These are phyloP conservation scores for Bocquillonia castaneifolia DNA, from an alignment of 441 rosid genomes.

Conservation along the genomic window DNA sequence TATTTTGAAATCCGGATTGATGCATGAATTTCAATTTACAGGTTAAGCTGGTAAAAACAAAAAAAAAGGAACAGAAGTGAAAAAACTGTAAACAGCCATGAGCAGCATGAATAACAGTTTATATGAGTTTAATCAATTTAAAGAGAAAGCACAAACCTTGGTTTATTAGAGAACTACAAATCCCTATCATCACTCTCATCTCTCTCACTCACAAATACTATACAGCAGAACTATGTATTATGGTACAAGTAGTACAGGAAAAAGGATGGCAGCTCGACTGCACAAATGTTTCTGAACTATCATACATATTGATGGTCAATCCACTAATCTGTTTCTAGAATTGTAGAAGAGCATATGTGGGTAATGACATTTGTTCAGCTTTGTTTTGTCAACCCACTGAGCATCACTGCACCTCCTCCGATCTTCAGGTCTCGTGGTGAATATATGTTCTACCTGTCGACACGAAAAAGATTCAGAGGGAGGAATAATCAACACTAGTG, in stretches of 20 bases:
- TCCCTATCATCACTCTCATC: slow-evolving; percentile 30
- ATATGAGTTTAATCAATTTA: slow-evolving; percentile 27
- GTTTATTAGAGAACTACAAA: slow-evolving; percentile 32
- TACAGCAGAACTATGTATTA: slow-evolving; percentile 37
- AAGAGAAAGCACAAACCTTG: slow-evolving; percentile 32
- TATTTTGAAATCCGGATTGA: not conserved
- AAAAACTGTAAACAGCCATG: too few relatives aligned
- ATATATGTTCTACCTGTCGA: slow-evolving; percentile 34
- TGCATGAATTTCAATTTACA: not conserved
- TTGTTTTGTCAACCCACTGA: slow-evolving; percentile 19
- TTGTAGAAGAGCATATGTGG: slow-evolving; percentile 14
- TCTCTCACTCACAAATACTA: slow-evolving; percentile 33
- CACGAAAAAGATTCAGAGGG: slow-evolving; percentile 7
- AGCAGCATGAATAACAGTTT: slow-evolving; percentile 22
- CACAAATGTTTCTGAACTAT: slow-evolving; percentile 21
- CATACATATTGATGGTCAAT: slow-evolving; percentile 13
- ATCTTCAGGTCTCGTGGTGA: slow-evolving; percentile 18
- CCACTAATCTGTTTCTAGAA: slow-evolving; percentile 27
- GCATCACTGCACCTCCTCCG: slow-evolving; percentile 18
- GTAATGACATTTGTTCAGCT: slow-evolving; percentile 7
- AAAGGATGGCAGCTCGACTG: slow-evolving; percentile 23
- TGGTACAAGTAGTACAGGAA: slow-evolving; percentile 29
- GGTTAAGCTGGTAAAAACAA: not conserved
- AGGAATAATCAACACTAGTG: slow-evolving; percentile 1
- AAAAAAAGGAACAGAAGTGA: not conserved